These are phyloP conservation scores for Starmerella sirachaensis DNA, from an alignment of 805 yeast species.

Conservation along the genomic window DNA sequence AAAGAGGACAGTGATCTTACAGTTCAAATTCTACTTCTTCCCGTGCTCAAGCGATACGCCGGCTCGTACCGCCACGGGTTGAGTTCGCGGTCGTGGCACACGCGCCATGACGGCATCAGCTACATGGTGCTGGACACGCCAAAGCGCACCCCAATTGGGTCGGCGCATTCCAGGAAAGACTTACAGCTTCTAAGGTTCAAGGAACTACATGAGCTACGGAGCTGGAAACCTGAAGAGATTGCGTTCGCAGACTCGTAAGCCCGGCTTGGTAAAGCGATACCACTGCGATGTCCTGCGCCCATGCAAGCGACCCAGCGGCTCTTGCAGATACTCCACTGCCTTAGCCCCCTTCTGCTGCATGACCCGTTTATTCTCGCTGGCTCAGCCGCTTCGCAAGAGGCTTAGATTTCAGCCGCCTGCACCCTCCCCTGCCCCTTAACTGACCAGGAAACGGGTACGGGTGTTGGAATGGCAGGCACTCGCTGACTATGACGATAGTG, in stretches of 20 bases:
- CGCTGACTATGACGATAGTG: too few relatives aligned
- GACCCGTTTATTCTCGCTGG: too few relatives aligned
- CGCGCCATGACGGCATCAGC: slow-evolving; percentile 70
- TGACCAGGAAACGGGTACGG: too few relatives aligned
- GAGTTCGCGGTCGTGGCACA: slow-evolving; percentile 62
- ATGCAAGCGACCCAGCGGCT: too few relatives aligned
- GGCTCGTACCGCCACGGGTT: slow-evolving; percentile 61
- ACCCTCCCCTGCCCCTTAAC: too few relatives aligned
- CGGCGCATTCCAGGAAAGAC: slow-evolving; percentile 9
- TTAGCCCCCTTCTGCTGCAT: too few relatives aligned
- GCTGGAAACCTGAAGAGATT: slow-evolving; percentile 5
- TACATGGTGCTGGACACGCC: slow-evolving; percentile 36
- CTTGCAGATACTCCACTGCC: too few relatives aligned
- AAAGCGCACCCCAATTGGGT: slow-evolving; percentile 15
- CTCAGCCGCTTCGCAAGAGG: too few relatives aligned
- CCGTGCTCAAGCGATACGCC: slow-evolving; percentile 49
- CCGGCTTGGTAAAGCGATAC: too few relatives aligned
- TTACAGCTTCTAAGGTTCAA: slow-evolving; percentile 7
- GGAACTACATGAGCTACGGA: slow-evolving; percentile 12
- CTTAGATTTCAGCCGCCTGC: too few relatives aligned
- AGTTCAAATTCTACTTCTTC: slow-evolving; percentile 52
- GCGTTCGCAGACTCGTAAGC: slow-evolving; percentile 6
- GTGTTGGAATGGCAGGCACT: too few relatives aligned
- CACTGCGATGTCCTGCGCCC: too few relatives aligned
- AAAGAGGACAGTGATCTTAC: slow-evolving; percentile 38